phyloP scores from a whole-genome alignment of 2,329 filamentous ascomycete species.

The Fusarium sp. region DNA sequence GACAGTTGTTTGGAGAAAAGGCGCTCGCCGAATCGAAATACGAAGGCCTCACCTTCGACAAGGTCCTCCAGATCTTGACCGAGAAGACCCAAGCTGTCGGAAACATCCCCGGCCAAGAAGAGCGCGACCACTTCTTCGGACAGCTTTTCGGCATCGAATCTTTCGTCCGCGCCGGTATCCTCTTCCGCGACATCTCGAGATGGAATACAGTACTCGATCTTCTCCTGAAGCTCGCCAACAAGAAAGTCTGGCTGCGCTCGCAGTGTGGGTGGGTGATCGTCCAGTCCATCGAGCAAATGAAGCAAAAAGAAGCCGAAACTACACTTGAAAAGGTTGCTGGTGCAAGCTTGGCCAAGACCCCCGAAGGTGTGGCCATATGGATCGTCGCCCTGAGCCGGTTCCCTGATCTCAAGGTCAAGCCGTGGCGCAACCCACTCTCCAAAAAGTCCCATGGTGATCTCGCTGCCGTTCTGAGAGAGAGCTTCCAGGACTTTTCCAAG shows the following conservation, averaged over 20 bases:
- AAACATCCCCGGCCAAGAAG: conserved; percentile 78
- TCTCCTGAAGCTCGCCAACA: conserved; percentile 81
- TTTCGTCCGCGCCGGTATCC: conserved; percentile 83
- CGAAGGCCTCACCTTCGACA: conserved; percentile 69
- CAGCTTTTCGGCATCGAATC: conserved; percentile 90
- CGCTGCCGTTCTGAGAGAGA: conserved; percentile 85
- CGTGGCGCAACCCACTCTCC: conserved; percentile 86
- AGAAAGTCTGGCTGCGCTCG: conserved; percentile 90
- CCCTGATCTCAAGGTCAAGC: conserved; percentile 74
- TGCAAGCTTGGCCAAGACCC: conserved; percentile 81
- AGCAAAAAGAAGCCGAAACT: conserved; percentile 70
- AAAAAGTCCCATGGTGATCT: conserved; percentile 78
- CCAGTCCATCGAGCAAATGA: conserved; percentile 77
- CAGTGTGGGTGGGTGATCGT: conserved; percentile 89
- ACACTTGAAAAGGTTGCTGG: conserved; percentile 75
- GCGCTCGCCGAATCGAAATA: conserved; percentile 65
- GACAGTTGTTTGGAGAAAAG: conserved; percentile 75
- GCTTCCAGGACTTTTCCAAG: conserved; percentile 67
- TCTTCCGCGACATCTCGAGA: conserved; percentile 73
- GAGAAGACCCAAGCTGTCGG: conserved; percentile 70
- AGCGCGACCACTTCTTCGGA: conserved; percentile 88
- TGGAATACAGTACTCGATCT: conserved; percentile 81
- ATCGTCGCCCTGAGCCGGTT: conserved; percentile 77
- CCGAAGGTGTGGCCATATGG: conserved; percentile 93
- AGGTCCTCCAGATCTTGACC: conserved; percentile 66